Evolutionary conservation across 2,329 filamentous ascomycete species (phyloP), one percentile per base, ranked within the genome.

Genomic region (Paecilomyces niveus): DNA sequence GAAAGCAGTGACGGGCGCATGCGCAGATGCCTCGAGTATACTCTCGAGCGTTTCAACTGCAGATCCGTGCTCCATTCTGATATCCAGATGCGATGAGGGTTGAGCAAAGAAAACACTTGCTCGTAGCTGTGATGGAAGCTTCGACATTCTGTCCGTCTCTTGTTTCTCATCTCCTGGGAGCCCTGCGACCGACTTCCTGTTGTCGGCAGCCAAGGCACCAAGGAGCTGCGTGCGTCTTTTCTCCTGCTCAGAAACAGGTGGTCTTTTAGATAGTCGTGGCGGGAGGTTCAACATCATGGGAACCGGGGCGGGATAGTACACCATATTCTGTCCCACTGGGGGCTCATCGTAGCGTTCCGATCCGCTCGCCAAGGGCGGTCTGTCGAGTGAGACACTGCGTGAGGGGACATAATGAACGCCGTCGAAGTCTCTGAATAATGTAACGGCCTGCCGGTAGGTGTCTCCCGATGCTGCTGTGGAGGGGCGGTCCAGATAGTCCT

Each of bases 281-380:
- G 94, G 94, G 11, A 99, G 78, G 67, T 96, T 97, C 58, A 99
- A 82, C 87, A 96, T 92, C 62, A 89, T 87, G 2, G 94, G 94
- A 2, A 99, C 94, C 1, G 91, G 92, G 2, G 94, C 94, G 13
- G 94, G 94, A 72, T 99, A 99, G 74, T 88, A 97, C 9, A 96
- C 85, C 90, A 97, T 96, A 65, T 87, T 81, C 64, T 93, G 85
- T 3, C 85, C 88, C 1, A 87, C 87, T 54, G 68, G 70, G 2
- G 75, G 71, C 58, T 76, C 70, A 55, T 72, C 69, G 64, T 74
- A 76, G 24, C 69, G 66, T 61, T 73, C 66, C 11, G 73, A 67
- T 54, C 73, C 67, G 57, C 67, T 70, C 4, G 76, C 75, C 53
- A 77, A 70, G 33, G 76, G 75, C 22, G 74, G 74, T 54, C 70